phyloP scores from a whole-genome alignment of 768 basidiomycete species.

The Suillus subalutaceus region DNA sequence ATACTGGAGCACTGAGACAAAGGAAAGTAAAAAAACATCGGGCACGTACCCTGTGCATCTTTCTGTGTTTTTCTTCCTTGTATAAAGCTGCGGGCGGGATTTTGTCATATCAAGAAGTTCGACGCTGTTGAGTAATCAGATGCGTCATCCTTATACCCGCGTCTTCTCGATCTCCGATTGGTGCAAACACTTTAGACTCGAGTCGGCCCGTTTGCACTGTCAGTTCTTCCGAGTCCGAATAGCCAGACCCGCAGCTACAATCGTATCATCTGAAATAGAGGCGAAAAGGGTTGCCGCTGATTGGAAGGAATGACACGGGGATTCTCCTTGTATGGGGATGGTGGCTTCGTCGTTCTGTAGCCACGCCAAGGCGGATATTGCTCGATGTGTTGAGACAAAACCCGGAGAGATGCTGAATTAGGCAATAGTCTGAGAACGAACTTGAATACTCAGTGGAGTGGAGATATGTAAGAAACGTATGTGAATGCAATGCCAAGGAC shows the following conservation, averaged over 20 bases:
- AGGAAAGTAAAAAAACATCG: slow-evolving; percentile 4
- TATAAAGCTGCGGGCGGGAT: slow-evolving; percentile 36
- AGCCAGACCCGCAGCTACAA: slow-evolving; percentile 71
- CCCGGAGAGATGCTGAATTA: not conserved
- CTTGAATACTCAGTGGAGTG: not conserved
- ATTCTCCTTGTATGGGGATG: slow-evolving; percentile 51
- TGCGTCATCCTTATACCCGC: slow-evolving; percentile 38
- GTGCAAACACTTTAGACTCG: slow-evolving; percentile 27
- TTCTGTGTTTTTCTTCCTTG: slow-evolving; percentile 51
- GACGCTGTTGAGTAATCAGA: slow-evolving; percentile 73
- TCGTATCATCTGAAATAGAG: slow-evolving; percentile 55
- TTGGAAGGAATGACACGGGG: slow-evolving; percentile 75
- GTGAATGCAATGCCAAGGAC: not conserved
- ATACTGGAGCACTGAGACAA: not conserved
- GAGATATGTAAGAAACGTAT: not conserved
- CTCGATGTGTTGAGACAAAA: not conserved
- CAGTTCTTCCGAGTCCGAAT: slow-evolving; percentile 42
- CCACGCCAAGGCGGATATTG: not conserved
- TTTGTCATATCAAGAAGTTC: slow-evolving; percentile 65
- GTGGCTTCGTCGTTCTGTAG: not conserved
- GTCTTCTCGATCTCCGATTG: slow-evolving; percentile 18
- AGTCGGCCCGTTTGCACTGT: slow-evolving; percentile 56
- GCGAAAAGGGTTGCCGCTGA: slow-evolving; percentile 43
- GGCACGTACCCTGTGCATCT: slow-evolving; percentile 38
- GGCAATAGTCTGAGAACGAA: not conserved